A percentile compares a stretch with the other conserved stretches of the same genome.
phyloP scores from a whole-genome alignment of 768 basidiomycete genomes.

The Terana coerulea region DNA sequence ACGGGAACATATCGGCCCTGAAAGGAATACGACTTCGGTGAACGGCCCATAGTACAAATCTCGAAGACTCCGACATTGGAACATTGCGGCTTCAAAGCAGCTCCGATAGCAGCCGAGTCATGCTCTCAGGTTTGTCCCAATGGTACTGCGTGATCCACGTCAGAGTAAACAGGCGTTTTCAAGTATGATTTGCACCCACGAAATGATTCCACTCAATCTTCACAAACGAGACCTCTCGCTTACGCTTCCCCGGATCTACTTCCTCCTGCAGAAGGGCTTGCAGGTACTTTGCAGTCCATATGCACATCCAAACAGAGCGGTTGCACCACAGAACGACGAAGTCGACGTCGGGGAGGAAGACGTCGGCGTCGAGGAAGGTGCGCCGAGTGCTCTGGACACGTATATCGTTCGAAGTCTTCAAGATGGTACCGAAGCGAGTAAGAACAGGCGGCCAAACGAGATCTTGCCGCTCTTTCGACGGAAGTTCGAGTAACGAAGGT shows the following conservation, averaged over 20 bases:
- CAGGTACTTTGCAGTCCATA: conserved; percentile 4
- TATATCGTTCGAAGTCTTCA: neutral
- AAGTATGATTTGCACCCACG: conserved; percentile 18
- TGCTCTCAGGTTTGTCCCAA: conserved; percentile 8
- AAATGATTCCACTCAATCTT: conserved; percentile 7
- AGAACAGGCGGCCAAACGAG: neutral
- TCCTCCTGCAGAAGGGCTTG: neutral
- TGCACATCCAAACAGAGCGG: neutral
- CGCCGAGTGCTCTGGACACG: conserved; percentile 1
- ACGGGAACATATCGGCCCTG: too few species aligned
- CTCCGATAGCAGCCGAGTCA: neutral
- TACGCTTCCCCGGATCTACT: neutral
- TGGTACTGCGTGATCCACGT: neutral
- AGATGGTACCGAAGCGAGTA: neutral
- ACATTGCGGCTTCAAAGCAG: too few species aligned
- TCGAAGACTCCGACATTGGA: too few species aligned
- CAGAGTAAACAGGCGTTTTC: conserved; percentile 11
- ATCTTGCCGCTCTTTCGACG: neutral
- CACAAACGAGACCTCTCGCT: neutral
- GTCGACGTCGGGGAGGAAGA: conserved; percentile 6
- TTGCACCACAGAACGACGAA: conserved; percentile 15
- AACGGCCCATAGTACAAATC: too few species aligned
- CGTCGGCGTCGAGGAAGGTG: conserved; percentile 7
- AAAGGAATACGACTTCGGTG: too few species aligned
- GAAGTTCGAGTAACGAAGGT: neutral